Base-by-base conservation (phyloP, 495 filamentous ascomycete genomes). In the Tuber borchii region DNA sequence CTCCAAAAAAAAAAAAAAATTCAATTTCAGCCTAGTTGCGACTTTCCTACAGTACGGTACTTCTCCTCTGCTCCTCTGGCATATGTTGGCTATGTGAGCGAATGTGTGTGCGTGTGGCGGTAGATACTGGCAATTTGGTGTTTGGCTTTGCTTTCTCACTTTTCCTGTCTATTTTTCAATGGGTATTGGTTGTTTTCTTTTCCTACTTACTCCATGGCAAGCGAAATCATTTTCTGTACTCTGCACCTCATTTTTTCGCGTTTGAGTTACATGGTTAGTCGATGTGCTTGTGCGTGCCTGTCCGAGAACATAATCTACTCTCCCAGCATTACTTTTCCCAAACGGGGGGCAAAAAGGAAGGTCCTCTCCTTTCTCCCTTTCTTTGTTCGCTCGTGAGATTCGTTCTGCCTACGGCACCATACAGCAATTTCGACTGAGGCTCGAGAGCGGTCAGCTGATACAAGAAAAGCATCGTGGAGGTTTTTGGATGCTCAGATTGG, bases 151-250 rank as follows among this genome's bases (percentile, higher is more conserved):
- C 46, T 69, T 80, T 76, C 34, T 26, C 71, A 22, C 17, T 42
- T 73, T 72, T 75, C 20, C 20, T 39, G 70, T 61, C 43, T 37
- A 20, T 69, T 68, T 75, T 75, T 71, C 51, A 45, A 40, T 17
- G 39, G 39, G 39, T 45, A 43, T 71, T 71, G 12, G 70, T 71
- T 71, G 34, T 75, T 73, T 75, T 72, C n/a, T 78, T 80, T 75
- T 75, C 70, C 65, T 48, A 42, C 72, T 37, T 42, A 51, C 76
- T 26, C 34, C 43, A 31, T 71, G 16, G 68, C 77, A 73, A 71
- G 76, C 73, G 78, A 78, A 77, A 80, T 73, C 61, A 37, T 73
- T 45, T 39, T 73, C 43, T 31, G 2, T 34, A 26, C 26, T 65
- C 31, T 7, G 12, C 51, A 61, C 9, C 51, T 26, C 2, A 26